Evolutionary conservation across 148 eudicot species (phyloP), one percentile per base, ranked within the genome.

Genomic region (Pouteria glomerata): DNA sequence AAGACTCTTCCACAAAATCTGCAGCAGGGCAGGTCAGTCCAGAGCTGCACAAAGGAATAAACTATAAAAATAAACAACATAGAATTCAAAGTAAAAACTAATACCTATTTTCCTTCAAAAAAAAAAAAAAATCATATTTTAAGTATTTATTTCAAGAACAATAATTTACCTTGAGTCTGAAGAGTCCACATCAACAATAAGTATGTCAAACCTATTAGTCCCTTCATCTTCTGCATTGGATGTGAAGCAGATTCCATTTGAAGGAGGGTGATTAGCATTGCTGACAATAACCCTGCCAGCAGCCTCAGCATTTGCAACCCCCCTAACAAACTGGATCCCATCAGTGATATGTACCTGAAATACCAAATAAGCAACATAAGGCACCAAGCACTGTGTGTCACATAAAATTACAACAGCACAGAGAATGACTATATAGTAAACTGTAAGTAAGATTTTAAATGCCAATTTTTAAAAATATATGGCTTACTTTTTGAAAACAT

Each of bases 11-110:
- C 23, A 91, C 84, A 61, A 95, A 95, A 62, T 85, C 96, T 33
- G 82, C 74, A 61, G 93, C 97, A 60, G 99, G 99, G 80, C 99
- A 95, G 60, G 93, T 88, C 58, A 95, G 82, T 68, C 97, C 99
- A 69, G 97, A 89, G 81, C 99, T 95, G 87, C 84, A 72, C 27
- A 73, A 30, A 59, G 35, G 21, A 35, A 23, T 27, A 27, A 60
- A 29, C 4, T 29, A 12, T 8, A 41, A 47, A 31, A 52, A 24
- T 1, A 30, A 69, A 41, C 16, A 62, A 33, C 57, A 65, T 13
- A 33, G 24, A 66, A 56, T 29, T 44, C 39, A 42, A 57, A 70
- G 55, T 27, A 63, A 15, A 50, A 31, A 5, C 26, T 27, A 31
- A 48, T 37, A 14, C 19, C 29, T 57, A 47, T 56, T 45, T 29